These are phyloP conservation scores for Fusarium multiceps DNA, from an alignment of 2,329 filamentous ascomycete species.

Conservation along the genomic window DNA sequence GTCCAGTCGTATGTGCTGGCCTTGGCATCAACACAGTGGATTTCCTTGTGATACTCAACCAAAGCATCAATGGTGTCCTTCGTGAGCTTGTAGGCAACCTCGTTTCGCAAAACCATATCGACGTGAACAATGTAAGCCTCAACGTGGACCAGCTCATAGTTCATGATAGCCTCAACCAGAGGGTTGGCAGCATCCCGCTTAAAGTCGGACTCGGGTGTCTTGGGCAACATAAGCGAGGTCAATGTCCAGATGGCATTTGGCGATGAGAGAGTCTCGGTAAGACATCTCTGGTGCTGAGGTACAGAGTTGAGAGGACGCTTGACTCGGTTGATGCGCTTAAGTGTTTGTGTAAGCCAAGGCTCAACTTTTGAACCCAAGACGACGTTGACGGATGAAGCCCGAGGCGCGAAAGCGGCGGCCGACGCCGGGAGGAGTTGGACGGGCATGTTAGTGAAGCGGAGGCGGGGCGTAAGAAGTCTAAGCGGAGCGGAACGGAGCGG, in stretches of 20 bases:
- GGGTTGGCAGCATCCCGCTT: conserved; percentile 74
- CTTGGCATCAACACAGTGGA: conserved; percentile 90
- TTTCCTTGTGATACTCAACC: conserved; percentile 94
- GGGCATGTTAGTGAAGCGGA: conserved; percentile 72
- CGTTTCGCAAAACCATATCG: conserved; percentile 97
- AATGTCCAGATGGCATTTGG: conserved; percentile 94
- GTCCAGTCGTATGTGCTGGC: conserved; percentile 94
- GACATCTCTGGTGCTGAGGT: conserved; percentile 92
- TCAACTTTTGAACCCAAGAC: conserved; percentile 93
- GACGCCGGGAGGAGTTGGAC: conserved; percentile 94
- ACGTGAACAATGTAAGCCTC: conserved; percentile 99
- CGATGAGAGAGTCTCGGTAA: conserved; percentile 93
- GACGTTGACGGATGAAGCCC: conserved; percentile 90
- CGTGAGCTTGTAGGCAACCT: conserved; percentile 98
- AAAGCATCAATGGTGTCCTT: conserved; percentile 92
- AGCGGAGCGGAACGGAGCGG: conserved; percentile 31
- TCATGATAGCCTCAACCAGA: conserved; percentile 81
- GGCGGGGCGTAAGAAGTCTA: conserved; percentile 6
- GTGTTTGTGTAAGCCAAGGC: conserved; percentile 94
- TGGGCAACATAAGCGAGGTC: conserved; percentile 91
- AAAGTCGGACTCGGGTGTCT: conserved; percentile 86
- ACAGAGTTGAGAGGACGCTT: conserved; percentile 98
- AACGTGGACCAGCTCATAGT: conserved; percentile 91
- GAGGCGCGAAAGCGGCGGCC: conserved; percentile 93
- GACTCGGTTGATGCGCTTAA: conserved; percentile 96